These are phyloP conservation scores for Solanum dulcamara DNA, from an alignment of 257 asterid genomes.

Conservation along the genomic window DNA sequence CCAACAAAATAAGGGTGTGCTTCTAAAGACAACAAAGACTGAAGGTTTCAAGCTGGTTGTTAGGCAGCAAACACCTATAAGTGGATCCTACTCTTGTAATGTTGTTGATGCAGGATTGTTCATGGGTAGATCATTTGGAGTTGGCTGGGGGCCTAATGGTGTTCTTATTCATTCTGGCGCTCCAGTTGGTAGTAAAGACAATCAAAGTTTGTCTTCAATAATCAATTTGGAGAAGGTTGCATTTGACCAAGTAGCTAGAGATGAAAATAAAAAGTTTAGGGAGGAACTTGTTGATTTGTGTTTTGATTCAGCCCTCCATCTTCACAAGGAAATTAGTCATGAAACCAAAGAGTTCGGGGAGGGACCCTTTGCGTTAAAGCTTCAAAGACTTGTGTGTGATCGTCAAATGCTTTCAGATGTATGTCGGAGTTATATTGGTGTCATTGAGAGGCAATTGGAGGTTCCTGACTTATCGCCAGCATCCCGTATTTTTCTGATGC, in stretches of 20 bases:
- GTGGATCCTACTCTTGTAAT: constrained; percentile 51
- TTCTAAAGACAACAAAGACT: constrained; percentile 33
- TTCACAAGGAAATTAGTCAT: constrained; percentile 66
- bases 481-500: constrained; percentile 66
- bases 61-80: constrained; percentile 49
- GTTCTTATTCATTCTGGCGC: constrained; percentile 85
- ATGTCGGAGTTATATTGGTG: constrained; percentile 70
- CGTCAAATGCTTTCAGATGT: constrained; percentile 60
- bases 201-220: constrained; percentile 53
- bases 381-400: constrained; percentile 63
- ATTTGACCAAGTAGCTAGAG: constrained; percentile 59
- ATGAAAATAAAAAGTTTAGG: constrained; percentile 43
- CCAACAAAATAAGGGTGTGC: constrained; percentile 59
- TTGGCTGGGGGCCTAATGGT: constrained; percentile 99
- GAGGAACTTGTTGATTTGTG: constrained; percentile 62
- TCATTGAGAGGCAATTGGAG: constrained; percentile 76
- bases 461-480: constrained; percentile 48
- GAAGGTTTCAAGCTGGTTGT: constrained; percentile 76
- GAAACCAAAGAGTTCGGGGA: constrained; percentile 47
- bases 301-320: constrained; percentile 65
- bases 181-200: constrained; percentile 55
- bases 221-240: constrained; percentile 84
- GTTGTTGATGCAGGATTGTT: constrained; percentile 94
- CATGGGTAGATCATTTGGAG: constrained; percentile 97
- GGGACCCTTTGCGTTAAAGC: constrained; percentile 51